phyloP scores from a whole-genome alignment of 2,329 filamentous ascomycete species.

The Elsinoe necatrix region DNA sequence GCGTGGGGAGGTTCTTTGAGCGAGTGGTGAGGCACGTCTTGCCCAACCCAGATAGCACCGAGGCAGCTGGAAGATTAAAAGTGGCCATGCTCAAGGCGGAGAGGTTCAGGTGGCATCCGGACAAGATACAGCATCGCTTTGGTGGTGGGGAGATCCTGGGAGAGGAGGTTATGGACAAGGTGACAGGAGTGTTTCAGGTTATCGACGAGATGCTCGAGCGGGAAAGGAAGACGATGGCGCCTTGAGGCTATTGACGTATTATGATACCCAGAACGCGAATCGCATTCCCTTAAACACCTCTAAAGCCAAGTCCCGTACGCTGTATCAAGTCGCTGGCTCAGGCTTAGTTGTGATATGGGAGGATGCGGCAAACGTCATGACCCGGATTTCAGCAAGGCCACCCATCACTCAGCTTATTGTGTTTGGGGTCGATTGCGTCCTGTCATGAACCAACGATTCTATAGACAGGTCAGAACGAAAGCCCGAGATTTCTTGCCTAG shows the following conservation, averaged over 20 bases:
- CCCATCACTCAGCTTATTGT: not conserved
- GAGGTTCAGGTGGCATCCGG: conserved; percentile 90
- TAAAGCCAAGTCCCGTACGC: no score
- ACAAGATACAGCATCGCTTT: conserved; percentile 90
- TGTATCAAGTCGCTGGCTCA: no score
- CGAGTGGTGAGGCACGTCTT: not conserved
- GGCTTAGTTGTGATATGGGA: not conserved
- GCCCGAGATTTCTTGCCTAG: no score
- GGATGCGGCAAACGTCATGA: not conserved
- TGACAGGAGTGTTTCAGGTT: conserved; percentile 87
- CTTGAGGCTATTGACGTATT: conserved; percentile 4
- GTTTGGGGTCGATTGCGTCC: not conserved
- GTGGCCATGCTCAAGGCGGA: conserved; percentile 63
- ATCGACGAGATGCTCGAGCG: conserved; percentile 63
- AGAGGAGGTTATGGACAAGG: conserved; percentile 60
- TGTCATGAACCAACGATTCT: no score
- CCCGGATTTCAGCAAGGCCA: not conserved
- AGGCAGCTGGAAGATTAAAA: conserved; percentile 24
- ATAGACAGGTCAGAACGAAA: no score
- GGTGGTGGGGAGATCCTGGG: conserved; percentile 59
- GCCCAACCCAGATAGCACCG: not conserved
- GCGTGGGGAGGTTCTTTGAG: conserved; percentile 61
- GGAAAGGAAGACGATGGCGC: conserved; percentile 8
- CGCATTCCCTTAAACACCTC: no score
- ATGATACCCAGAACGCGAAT: conserved; percentile 14